A percentile compares a stretch with the other conserved stretches of the same genome.
Conservation (phyloP, 208 protist species). For the Leishmania mexicana region DNA sequence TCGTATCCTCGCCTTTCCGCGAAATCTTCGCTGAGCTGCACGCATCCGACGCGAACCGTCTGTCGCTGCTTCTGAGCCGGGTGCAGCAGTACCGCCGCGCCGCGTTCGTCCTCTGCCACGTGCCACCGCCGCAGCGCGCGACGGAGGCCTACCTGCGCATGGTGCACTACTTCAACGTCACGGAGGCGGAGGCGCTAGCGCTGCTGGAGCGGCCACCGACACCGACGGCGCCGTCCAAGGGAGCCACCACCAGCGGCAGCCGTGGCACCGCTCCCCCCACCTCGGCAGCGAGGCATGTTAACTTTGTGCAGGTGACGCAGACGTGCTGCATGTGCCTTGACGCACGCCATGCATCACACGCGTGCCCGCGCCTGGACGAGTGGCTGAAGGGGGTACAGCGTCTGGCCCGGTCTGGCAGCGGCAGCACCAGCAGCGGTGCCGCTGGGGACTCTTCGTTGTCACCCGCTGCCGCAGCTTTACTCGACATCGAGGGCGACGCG, state of each 20-base stretch:
- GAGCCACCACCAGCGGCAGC: not conserved
- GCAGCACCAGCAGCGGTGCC: not conserved
- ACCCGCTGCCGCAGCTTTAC: constrained; percentile 1
- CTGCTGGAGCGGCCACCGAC: constrained; percentile 33
- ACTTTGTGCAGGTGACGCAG: constrained; percentile 84
- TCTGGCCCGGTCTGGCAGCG: constrained; percentile 6
- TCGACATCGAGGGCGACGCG: constrained; percentile 15
- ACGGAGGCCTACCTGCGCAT: constrained; percentile 61
- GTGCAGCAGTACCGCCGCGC: constrained; percentile 78
- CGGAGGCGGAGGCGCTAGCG: constrained; percentile 59
- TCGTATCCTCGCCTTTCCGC: constrained; percentile 78
- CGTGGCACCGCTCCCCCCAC: not conserved
- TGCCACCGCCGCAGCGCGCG: constrained; percentile 59
- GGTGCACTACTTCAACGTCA: constrained; percentile 72
- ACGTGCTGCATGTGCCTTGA: constrained; percentile 93
- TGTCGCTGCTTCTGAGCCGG: constrained; percentile 66
- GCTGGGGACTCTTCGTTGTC: not conserved
- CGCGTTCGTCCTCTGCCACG: constrained; percentile 85
- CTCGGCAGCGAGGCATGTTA: constrained; percentile 21
- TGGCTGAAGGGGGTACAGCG: constrained; percentile 66
- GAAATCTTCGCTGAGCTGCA: constrained; percentile 69
- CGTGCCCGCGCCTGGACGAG: constrained; percentile 61
- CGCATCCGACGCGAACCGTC: constrained; percentile 52
- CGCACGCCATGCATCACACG: constrained; percentile 71
- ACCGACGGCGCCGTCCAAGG: not conserved